A percentile compares a stretch with the other conserved stretches of the same genome.
These are phyloP conservation scores for Hura crepitans DNA, from an alignment of 441 rosid species.

Conservation along the genomic window DNA sequence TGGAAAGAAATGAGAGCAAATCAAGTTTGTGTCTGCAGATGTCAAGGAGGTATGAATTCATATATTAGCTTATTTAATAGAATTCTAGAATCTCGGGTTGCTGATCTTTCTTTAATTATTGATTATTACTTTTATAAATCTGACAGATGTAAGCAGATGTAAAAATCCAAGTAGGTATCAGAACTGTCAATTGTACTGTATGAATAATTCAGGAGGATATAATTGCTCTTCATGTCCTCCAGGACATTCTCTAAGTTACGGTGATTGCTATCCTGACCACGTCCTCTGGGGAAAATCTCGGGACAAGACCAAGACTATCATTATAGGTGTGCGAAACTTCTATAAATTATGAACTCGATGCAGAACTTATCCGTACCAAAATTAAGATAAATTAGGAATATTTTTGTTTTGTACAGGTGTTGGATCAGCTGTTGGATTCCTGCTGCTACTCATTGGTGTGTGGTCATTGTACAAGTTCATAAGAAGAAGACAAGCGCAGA, in stretches of 20 bases:
- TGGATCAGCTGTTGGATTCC: not conserved
- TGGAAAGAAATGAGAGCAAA: not conserved
- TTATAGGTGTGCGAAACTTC: conserved; percentile 16
- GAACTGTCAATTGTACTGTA: conserved; percentile 6
- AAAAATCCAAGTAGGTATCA: not conserved
- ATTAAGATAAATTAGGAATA: too few species aligned
- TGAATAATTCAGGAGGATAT: conserved; percentile 4
- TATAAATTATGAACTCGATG: too few species aligned
- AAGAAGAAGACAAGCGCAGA: not conserved
- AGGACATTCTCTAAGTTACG: not conserved
- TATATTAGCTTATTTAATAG: not conserved
- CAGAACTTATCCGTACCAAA: too few species aligned
- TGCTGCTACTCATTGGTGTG: not conserved
- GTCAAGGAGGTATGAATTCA: conserved; percentile 1
- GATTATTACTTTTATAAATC: not conserved
- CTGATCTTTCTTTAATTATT: not conserved
- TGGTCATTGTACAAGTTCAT: not conserved
- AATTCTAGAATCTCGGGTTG: not conserved
- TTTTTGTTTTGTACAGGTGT: not conserved
- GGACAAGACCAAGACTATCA: not conserved
- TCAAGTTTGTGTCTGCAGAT: conserved; percentile 16
- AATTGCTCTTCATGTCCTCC: conserved; percentile 13
- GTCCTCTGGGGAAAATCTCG: not conserved
- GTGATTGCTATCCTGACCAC: not conserved
- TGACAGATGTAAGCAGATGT: not conserved